phyloP scores from a whole-genome alignment of 2,329 filamentous ascomycete species.

The Microdochium nivale region DNA sequence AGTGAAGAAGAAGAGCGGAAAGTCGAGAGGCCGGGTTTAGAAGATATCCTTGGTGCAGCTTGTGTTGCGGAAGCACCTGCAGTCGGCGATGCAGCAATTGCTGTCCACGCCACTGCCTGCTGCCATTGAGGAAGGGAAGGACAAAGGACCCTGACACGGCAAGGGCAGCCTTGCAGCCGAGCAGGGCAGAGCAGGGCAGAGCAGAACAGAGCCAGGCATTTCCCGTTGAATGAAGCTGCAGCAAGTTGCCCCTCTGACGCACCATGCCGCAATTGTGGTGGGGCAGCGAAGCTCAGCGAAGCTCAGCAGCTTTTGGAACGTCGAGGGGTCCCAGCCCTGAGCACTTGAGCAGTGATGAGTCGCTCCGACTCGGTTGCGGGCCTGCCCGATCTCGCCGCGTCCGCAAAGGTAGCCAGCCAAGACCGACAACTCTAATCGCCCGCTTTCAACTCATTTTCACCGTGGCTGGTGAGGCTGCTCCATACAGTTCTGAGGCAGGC shows the following conservation, averaged over 20 bases:
- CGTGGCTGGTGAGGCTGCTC: neutral
- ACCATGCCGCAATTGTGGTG: neutral
- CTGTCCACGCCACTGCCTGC: neutral
- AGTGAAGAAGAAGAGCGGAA: neutral
- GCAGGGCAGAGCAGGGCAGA: too few species aligned
- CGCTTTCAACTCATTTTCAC: neutral
- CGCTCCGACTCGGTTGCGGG: neutral
- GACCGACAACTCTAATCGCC: neutral
- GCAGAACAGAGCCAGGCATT: neutral
- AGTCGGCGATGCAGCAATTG: neutral
- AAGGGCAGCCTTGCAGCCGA: neutral
- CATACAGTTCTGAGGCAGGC: neutral
- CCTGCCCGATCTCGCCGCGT: neutral
- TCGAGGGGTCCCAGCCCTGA: too few species aligned
- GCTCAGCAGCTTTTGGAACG: too few species aligned
- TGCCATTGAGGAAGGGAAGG: too few species aligned
- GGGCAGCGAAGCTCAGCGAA: neutral
- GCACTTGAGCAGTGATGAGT: too few species aligned
- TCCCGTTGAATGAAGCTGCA: neutral
- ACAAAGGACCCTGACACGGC: neutral
- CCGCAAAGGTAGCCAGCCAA: neutral
- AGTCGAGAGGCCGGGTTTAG: neutral
- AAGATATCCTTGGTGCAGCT: neutral
- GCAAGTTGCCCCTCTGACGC: neutral
- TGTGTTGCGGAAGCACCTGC: neutral